A percentile compares a stretch with the other conserved stretches of the same genome.
These are phyloP conservation scores for Dothistroma septosporum DNA, from an alignment of 2,329 filamentous ascomycete genomes.

Conservation along the genomic window DNA sequence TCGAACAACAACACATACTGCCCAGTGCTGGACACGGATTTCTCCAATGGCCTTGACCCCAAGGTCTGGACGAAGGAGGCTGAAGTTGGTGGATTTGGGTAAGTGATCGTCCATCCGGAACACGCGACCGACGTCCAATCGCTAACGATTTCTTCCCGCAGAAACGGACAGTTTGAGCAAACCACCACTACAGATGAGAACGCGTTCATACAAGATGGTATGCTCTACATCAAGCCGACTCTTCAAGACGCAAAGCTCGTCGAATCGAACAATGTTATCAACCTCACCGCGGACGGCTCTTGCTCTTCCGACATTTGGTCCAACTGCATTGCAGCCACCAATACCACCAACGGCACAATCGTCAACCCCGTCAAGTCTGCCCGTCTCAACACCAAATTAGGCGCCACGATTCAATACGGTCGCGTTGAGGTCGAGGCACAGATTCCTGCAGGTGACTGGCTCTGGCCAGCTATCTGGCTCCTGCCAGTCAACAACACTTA, in stretches of 20 bases:
- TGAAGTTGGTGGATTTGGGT: conserved; percentile 73
- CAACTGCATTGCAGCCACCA: conserved; percentile 68
- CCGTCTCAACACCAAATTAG: conserved; percentile 69
- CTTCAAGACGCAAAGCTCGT: conserved; percentile 66
- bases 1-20: conserved; percentile 68
- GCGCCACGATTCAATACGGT: conserved; percentile 71
- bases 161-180: conserved; percentile 77
- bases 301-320: conserved; percentile 61
- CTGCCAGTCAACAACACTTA: conserved; percentile 69
- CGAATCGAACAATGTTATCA: conserved; percentile 61
- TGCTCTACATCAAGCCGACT: conserved; percentile 71
- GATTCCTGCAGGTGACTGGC: conserved; percentile 74
- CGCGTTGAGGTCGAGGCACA: conserved; percentile 75
- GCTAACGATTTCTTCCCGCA: conserved; percentile 30
- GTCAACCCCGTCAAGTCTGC: conserved; percentile 74
- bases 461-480: conserved; percentile 94
- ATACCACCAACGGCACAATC: conserved; percentile 71
- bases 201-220: conserved; percentile 65
- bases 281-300: conserved; percentile 61
- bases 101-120: conserved; percentile 33
- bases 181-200: conserved; percentile 71
- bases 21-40: conserved; percentile 63
- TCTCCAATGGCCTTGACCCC: conserved; percentile 51
- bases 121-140: neutral
- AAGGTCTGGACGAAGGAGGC: conserved; percentile 71